Base-by-base conservation (phyloP, 345 rosid species). In the Citrus unshiu region DNA sequence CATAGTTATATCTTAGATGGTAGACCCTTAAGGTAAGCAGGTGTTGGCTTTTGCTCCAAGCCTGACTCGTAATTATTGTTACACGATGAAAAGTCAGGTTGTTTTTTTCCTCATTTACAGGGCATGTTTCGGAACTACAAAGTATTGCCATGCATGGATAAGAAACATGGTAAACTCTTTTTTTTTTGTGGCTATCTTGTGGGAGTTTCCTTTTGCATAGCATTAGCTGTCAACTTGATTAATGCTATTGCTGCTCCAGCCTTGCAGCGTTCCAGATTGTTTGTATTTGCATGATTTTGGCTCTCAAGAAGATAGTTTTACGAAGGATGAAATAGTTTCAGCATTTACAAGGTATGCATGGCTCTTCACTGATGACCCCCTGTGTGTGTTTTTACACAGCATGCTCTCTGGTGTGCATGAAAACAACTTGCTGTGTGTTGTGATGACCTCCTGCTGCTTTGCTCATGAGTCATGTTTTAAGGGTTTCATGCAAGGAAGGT, bases 71-170 rank as follows among this genome's bases (percentile, higher is more conserved):
- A 34, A 72, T 70, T 67, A 30, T 21, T 76, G n/a, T 46, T 21
- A 39, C 24, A 37, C 25, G 60, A 68, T 75, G 27, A 74, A 32
- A 37, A 29, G 57, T 6, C 9, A 30, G 51, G 60, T 64, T 59
- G 29, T 34, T 32, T 34, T 46, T 43, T 25, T 9, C 64, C 39
- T 43, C 39, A 1, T 35, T 79, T 65, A 22, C 87, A 92, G 94
- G 87, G 97, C 94, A 13, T 92, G 92, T 82, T 92, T 92, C 83
- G 97, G 94, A 79, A 92, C 97, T 73, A 91, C 97, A 57, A 91
- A 92, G 82, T 92, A 92, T 70, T 92, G 97, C 71, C 94, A 92
- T 82, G 92, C 93, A 63, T 92, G 97, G 97, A 85, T 91, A 73
- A 88, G 93, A 86, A 91, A 89, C 84, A 84, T 82, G 91, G 94